Evolutionary conservation across 2,329 filamentous ascomycete genomes (phyloP).

Genomic region (Phyllosticta paracitricarpa): DNA sequence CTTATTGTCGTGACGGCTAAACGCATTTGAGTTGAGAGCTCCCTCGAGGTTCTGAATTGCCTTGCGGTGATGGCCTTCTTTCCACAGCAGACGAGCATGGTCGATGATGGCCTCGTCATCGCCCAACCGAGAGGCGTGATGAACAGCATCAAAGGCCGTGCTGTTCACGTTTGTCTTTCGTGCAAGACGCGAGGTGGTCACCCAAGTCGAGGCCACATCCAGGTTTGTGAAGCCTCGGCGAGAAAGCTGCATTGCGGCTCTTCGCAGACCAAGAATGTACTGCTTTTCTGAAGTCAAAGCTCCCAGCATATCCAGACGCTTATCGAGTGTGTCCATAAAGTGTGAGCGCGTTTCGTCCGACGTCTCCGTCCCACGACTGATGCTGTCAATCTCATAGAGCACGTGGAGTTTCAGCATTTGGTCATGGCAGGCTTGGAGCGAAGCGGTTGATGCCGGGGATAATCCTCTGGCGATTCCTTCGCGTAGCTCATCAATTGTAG

Average conservation of each 20-base stretch:
- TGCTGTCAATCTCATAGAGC: slow-evolving; percentile 74
- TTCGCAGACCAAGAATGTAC: slow-evolving; percentile 74
- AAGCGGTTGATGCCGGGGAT: slow-evolving; percentile 66
- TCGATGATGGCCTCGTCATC: slow-evolving; percentile 87
- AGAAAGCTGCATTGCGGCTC: slow-evolving; percentile 77
- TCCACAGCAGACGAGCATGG: slow-evolving; percentile 86
- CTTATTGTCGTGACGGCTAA: slow-evolving; percentile 27
- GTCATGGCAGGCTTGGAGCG: slow-evolving; percentile 75
- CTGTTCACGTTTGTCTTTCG: slow-evolving; percentile 75
- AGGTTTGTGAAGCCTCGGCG: slow-evolving; percentile 58
- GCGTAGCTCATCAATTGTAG: slow-evolving; percentile 54
- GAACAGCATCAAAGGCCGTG: slow-evolving; percentile 86
- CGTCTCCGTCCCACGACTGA: slow-evolving; percentile 39
- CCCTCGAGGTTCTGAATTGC: slow-evolving; percentile 85
- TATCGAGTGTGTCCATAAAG: slow-evolving; percentile 49
- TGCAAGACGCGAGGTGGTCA: slow-evolving; percentile 74
- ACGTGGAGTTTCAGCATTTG: slow-evolving; percentile 79
- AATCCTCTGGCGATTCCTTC: slow-evolving; percentile 63
- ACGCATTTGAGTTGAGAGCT: slow-evolving; percentile 73
- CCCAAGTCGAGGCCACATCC: slow-evolving; percentile 76
- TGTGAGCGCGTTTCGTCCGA: slow-evolving; percentile 13
- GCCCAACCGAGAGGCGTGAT: slow-evolving; percentile 75
- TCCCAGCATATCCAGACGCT: slow-evolving; percentile 79
- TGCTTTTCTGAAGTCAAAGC: slow-evolving; percentile 90
- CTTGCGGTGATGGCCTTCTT: slow-evolving; percentile 84